Base-by-base conservation (phyloP, 345 rosid genomes). In the Toxicodendron radicans region DNA sequence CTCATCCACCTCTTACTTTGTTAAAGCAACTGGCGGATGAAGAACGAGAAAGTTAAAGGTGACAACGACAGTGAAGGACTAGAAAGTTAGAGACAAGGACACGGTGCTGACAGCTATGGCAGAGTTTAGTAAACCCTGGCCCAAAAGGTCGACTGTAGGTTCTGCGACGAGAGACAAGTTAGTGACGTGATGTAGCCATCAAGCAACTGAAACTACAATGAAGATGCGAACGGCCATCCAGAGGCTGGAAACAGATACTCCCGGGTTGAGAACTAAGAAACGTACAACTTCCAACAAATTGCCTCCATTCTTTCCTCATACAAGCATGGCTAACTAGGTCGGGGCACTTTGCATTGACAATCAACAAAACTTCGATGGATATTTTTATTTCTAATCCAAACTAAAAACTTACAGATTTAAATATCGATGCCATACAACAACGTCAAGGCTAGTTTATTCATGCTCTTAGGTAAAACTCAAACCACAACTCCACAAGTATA, bases 361-460 rank as follows among this genome's bases (percentile, higher is more conserved):
- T n/a, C 48, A 52, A 49, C 16, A 72, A 46, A 9, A 20, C 13
- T 49, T 38, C 8, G 27, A 30, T 12, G 27, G 20, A 6, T 8
- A 23, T 16, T 45, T 38, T 45, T 70, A 24, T 43, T 58, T 71
- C 17, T 45, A 58, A 3, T 58, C 27, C 17, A 20, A 46, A 73
- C 21, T 60, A 38, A 23, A 27, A 63, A 52, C 8, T 51, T 30
- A n/a, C 51, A 52, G 20, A 49, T 73, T 33, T 73, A 59, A 20
- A 3, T 13, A 32, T 20, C 16, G 24, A 46, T 7, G 7, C 23
- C 18, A 7, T 41, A n/a, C 27, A 56, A 62, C 33, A 72, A 33
- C 33, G 60, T 60, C 46, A 78, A 41, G 18, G 59, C 51, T 48
- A 72, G 66, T 58, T 81, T 78, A 79, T 78, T 79, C 63, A 59